Percentiles rank a stretch among this genome's conserved stretches.
Evolutionary conservation across 139 green algal genomes (phyloP).

Genomic region (Nannochloris sp.): DNA sequence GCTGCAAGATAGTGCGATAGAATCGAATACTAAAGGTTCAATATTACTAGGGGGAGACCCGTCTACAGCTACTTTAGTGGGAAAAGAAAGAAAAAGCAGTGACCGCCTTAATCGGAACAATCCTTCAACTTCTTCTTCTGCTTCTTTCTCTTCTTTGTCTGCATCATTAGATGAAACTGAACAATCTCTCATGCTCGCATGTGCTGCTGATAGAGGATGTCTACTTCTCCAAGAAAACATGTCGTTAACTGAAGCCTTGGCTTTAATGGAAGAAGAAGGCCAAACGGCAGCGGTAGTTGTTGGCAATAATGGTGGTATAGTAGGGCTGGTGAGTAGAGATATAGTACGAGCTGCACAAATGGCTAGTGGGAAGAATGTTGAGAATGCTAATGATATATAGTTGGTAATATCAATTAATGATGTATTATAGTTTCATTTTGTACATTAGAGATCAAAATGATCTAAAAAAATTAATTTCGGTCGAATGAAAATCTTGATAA

Average conservation of each 20-base stretch:
- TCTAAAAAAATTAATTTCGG: neutral
- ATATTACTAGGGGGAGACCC: neutral
- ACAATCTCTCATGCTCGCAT: neutral
- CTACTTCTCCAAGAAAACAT: slow-evolving; percentile 15
- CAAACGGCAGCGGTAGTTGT: slow-evolving; percentile 19
- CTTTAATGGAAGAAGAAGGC: slow-evolving; percentile 6
- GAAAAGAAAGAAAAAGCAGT: too few species aligned
- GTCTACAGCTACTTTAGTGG: neutral
- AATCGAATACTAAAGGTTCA: neutral
- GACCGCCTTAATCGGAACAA: too few species aligned
- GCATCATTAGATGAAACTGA: neutral
- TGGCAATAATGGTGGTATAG: slow-evolving; percentile 2
- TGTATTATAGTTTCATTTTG: neutral
- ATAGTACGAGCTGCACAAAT: neutral
- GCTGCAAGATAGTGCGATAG: neutral
- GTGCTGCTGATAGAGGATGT: neutral
- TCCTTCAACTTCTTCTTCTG: neutral
- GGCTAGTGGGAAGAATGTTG: neutral
- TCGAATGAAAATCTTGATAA: neutral
- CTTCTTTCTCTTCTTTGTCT: neutral
- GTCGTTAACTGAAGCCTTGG: neutral
- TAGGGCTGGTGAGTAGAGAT: slow-evolving; percentile 19
- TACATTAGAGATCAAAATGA: neutral
- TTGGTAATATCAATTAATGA: neutral
- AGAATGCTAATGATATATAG: neutral